Evolutionary conservation across 495 filamentous ascomycete species (phyloP).

Genomic region (Mycothermus thermophilus): DNA sequence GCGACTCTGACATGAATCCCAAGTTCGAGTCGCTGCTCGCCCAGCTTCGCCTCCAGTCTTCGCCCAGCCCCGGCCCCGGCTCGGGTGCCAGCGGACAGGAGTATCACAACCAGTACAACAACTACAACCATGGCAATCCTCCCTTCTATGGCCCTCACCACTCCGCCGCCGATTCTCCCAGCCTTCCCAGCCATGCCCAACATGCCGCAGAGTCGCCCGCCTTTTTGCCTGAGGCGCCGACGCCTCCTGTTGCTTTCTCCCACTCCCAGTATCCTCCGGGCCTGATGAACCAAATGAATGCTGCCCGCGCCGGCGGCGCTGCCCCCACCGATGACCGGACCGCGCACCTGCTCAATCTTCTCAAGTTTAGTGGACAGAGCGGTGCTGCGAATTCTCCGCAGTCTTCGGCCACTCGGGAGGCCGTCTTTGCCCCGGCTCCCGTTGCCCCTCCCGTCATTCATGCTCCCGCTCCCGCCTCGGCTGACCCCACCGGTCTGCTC

Average conservation of each 20-base stretch:
- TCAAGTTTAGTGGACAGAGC: constrained; percentile 63
- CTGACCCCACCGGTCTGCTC: constrained; percentile 36
- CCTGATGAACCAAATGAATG: constrained; percentile 27
- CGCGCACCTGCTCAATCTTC: constrained; percentile 67
- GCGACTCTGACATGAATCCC: constrained; percentile 14
- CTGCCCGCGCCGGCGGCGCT: constrained; percentile 29
- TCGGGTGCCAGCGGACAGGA: constrained; percentile 6
- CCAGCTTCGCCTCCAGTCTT: constrained; percentile 23
- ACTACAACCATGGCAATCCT: constrained; percentile 19
- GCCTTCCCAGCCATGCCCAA: constrained; percentile 11
- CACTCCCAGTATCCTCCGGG: constrained; percentile 28
- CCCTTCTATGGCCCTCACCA: constrained; percentile 25
- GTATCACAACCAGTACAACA: constrained; percentile 15
- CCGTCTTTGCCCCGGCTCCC: constrained; percentile 9
- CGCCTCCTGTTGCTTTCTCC: constrained; percentile 30
- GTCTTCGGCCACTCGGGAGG: constrained; percentile 9
- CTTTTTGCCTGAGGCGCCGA: constrained; percentile 33
- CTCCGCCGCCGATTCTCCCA: constrained; percentile 20
- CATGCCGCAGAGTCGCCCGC: constrained; percentile 25
- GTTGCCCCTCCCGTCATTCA: constrained; percentile 27
- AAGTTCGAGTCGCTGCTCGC: constrained; percentile 23
- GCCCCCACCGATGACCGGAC: constrained; percentile 41
- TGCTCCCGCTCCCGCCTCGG: constrained; percentile 31
- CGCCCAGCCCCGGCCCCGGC: constrained; percentile 16
- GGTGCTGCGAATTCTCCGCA: constrained; percentile 12